Percentiles rank a stretch among this genome's conserved stretches.
These are phyloP conservation scores for Aegilops sharonensis DNA, from an alignment of 176 grass and related monocot genomes.

Conservation along the genomic window DNA sequence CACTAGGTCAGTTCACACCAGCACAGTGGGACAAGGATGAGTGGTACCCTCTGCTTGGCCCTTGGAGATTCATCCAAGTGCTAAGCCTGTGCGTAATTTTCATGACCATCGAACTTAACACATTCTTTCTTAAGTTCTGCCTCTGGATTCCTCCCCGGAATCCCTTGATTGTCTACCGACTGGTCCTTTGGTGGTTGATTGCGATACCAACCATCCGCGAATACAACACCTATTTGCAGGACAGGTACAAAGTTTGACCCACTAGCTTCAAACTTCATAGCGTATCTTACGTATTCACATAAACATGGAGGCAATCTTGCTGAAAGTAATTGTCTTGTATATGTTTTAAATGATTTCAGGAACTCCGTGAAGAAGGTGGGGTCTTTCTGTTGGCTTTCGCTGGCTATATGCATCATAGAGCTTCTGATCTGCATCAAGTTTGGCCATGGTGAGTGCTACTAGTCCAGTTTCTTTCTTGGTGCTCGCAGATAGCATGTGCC, in stretches of 20 bases:
- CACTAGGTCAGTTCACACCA: slow-evolving; percentile 94
- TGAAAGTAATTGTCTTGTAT: background rate
- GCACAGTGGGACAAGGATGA: slow-evolving; percentile 98
- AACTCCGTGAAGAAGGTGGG: slow-evolving; percentile 96
- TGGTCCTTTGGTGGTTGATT: slow-evolving; percentile 98
- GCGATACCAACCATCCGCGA: slow-evolving; percentile 96
- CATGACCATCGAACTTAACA: slow-evolving; percentile 95
- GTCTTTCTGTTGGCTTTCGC: slow-evolving; percentile 92
- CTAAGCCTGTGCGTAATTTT: slow-evolving; percentile 85
- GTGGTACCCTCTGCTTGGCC: slow-evolving; percentile 81
- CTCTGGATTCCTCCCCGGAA: slow-evolving; percentile 95
- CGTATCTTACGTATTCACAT: background rate
- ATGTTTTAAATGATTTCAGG: slow-evolving; percentile 44
- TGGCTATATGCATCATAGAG: slow-evolving; percentile 96
- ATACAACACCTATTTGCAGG: slow-evolving; percentile 98
- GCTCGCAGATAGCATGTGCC: background rate
- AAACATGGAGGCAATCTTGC: background rate
- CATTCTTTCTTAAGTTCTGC: slow-evolving; percentile 98
- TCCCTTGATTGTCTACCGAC: slow-evolving; percentile 79
- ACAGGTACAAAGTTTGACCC: slow-evolving; percentile 61
- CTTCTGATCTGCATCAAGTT: slow-evolving; percentile 98
- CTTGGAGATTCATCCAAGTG: slow-evolving; percentile 96
- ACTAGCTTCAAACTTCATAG: background rate
- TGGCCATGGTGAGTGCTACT: slow-evolving; percentile 53
- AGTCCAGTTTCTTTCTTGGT: background rate